These are phyloP conservation scores for Diutina scorzettiae DNA, from an alignment of 1,139 yeast species.

Conservation along the genomic window DNA sequence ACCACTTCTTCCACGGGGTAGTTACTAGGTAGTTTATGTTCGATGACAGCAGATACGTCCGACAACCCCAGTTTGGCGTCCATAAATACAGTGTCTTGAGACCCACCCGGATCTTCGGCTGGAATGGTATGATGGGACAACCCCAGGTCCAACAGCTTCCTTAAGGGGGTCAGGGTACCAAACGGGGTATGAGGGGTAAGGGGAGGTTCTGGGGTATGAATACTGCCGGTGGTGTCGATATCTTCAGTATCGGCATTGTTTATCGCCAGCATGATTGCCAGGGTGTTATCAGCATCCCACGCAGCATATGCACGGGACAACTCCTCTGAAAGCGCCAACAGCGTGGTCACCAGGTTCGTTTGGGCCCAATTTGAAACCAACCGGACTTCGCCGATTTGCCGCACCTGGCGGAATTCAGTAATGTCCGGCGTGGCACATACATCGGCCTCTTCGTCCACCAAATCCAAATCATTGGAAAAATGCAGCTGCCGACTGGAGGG, in stretches of 20 bases:
- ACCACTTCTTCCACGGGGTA: slow-evolving; percentile 14
- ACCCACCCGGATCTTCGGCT: background rate
- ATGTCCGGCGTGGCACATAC: background rate
- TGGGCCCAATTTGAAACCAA: background rate
- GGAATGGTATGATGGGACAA: background rate
- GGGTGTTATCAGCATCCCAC: slow-evolving; percentile 13
- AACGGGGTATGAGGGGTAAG: slow-evolving; percentile 9
- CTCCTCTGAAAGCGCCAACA: background rate
- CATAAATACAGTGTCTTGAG: background rate
- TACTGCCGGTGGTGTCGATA: slow-evolving; percentile 9
- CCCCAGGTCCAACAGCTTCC: background rate
- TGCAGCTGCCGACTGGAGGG: background rate
- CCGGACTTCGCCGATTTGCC: background rate
- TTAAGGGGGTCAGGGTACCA: slow-evolving; percentile 11
- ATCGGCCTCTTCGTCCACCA: slow-evolving; percentile 6
- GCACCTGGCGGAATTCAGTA: background rate
- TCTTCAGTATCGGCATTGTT: slow-evolving; percentile 32
- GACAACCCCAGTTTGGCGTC: background rate
- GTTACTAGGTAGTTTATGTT: too few relatives aligned
- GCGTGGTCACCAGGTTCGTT: too few relatives aligned
- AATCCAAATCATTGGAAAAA: background rate
- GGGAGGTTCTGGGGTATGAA: slow-evolving; percentile 2
- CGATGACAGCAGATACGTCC: too few relatives aligned
- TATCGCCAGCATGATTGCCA: slow-evolving; percentile 29
- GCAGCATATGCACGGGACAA: background rate